Conservation (phyloP, 2,329 filamentous ascomycete genomes). For the Claviceps citrina region DNA sequence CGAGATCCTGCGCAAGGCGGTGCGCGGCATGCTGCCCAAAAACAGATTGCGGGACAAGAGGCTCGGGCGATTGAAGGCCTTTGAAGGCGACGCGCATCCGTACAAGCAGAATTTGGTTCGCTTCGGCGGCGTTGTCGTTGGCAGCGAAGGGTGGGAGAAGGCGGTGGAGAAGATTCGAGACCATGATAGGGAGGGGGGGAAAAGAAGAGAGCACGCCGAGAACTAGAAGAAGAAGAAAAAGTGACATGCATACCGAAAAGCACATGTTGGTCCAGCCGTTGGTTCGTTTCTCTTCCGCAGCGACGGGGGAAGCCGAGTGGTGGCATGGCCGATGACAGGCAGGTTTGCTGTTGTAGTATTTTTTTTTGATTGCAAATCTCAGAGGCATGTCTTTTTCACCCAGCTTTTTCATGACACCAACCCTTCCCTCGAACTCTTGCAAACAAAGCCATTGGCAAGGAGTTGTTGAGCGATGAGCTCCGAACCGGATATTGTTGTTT, state of each 20-base stretch:
- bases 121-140: conserved; percentile 46
- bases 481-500: conserved; percentile 22
- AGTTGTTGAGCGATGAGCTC: conserved; percentile 8
- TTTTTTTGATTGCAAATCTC: too few relatives aligned
- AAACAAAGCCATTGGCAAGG: too few relatives aligned
- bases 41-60: conserved; percentile 81
- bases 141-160: conserved; percentile 37
- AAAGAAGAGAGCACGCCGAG: too few relatives aligned
- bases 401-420: too few relatives aligned
- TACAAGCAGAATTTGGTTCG: conserved; percentile 77
- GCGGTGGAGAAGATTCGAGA: conserved; percentile 34
- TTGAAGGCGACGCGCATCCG: conserved; percentile 83
- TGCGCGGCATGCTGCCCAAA: conserved; percentile 95
- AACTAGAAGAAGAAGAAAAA: neutral
- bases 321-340: too few relatives aligned
- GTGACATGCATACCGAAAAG: neutral
- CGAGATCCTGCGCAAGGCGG: conserved; percentile 80
- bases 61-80: conserved; percentile 80
- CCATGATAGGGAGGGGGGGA: conserved; percentile 28
- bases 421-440: too few relatives aligned
- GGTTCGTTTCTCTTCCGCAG: too few relatives aligned
- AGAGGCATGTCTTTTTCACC: too few relatives aligned
- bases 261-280: too few relatives aligned
- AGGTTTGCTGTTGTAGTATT: too few relatives aligned
- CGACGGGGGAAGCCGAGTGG: too few relatives aligned